Conservation (phyloP, 2,329 filamentous ascomycete genomes). For the Verticillium albo-atrum region DNA sequence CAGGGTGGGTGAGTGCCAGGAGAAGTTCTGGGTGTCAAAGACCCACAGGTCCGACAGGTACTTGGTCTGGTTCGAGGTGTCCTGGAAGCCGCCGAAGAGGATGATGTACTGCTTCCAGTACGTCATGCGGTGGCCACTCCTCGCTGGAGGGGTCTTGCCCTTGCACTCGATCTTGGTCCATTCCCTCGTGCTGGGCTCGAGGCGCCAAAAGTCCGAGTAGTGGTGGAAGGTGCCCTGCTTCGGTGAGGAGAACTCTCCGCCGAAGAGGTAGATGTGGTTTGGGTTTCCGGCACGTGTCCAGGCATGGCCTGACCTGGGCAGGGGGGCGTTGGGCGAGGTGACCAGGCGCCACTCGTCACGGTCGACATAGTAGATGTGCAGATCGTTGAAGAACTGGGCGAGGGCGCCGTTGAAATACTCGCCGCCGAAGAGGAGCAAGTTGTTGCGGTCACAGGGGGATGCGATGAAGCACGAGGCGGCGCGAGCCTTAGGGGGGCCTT, state of each 20-base stretch:
- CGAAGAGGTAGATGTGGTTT: conserved; percentile 84
- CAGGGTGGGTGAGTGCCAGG: conserved; percentile 74
- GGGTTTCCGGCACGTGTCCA: conserved; percentile 88
- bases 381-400: conserved; percentile 66
- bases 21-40: conserved; percentile 84
- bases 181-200: conserved; percentile 79
- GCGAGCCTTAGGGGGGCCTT: conserved; percentile 70
- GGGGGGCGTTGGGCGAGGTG: conserved; percentile 83
- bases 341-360: conserved; percentile 87
- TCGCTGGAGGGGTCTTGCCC: conserved; percentile 74
- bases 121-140: conserved; percentile 93
- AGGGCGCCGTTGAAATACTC: conserved; percentile 93
- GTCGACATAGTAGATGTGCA: conserved; percentile 70
- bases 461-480: conserved; percentile 79
- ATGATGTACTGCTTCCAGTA: conserved; percentile 97
- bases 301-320: conserved; percentile 88
- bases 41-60: conserved; percentile 94
- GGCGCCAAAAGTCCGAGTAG: conserved; percentile 96
- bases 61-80: conserved; percentile 90
- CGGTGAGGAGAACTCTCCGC: conserved; percentile 92
- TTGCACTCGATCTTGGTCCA: conserved; percentile 84
- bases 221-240: conserved; percentile 99
- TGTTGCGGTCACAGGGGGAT: conserved; percentile 80
- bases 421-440: conserved; percentile 87
- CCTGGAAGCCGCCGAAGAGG: conserved; percentile 94